Conservation (phyloP, 495 filamentous ascomycete species). For the Talaromyces liani region DNA sequence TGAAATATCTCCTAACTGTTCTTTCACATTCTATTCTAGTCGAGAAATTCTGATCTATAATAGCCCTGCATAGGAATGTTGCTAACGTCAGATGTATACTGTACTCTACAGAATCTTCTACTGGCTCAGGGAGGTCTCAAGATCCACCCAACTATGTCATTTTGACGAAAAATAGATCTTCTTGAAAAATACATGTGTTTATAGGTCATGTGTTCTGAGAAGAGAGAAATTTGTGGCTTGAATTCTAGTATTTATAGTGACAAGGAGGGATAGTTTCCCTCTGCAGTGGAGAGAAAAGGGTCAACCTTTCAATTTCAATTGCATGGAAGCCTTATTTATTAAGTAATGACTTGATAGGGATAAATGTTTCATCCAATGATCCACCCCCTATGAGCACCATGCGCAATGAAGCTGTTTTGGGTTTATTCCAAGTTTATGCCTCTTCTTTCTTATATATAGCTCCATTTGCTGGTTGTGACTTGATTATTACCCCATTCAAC, state of each 20-base stretch:
- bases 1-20: background rate
- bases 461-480: background rate
- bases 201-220: background rate
- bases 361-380: background rate
- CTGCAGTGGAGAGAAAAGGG: background rate
- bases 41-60: background rate
- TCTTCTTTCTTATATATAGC: background rate
- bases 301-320: background rate
- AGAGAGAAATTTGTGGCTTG: constrained; percentile 4
- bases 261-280: background rate
- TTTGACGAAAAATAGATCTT: background rate
- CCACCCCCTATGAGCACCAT: background rate
- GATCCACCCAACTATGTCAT: constrained; percentile 5
- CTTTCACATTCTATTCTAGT: constrained; percentile 2
- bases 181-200: background rate
- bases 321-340: background rate
- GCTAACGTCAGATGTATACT: constrained; percentile 1
- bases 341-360: background rate
- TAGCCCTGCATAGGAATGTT: background rate
- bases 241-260: background rate
- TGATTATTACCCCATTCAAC: background rate
- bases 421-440: background rate
- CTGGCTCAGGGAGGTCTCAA: background rate
- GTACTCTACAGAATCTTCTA: background rate
- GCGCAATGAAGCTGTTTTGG: background rate